These are phyloP conservation scores for Neurospora tetraspora DNA, from an alignment of 495 filamentous ascomycete genomes.

Conservation along the genomic window DNA sequence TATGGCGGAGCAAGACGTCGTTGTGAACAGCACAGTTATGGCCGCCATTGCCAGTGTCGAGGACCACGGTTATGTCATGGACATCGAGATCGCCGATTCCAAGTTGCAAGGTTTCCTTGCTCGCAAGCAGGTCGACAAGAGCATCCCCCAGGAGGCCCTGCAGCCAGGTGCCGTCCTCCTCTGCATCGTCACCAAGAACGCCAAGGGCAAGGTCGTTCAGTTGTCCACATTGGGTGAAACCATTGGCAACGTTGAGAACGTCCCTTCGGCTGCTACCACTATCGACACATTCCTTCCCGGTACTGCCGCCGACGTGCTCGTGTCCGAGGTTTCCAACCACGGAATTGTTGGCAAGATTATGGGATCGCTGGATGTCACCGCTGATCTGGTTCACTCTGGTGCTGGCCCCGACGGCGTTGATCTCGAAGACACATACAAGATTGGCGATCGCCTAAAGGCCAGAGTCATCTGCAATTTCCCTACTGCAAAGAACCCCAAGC, in stretches of 20 bases:
- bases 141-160: constrained; percentile 52
- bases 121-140: constrained; percentile 67
- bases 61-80: constrained; percentile 92
- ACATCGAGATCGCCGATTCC: constrained; percentile 62
- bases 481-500: constrained; percentile 61
- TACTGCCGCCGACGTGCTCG: constrained; percentile 73
- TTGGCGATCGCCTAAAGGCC: constrained; percentile 74
- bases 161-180: constrained; percentile 65
- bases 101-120: constrained; percentile 74
- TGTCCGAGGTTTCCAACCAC: constrained; percentile 57
- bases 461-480: constrained; percentile 82
- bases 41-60: constrained; percentile 83
- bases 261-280: constrained; percentile 65
- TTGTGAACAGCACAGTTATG: constrained; percentile 66
- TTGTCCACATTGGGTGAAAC: constrained; percentile 66
- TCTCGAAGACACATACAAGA: constrained; percentile 61
- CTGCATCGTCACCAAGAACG: constrained; percentile 65
- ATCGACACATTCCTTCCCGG: constrained; percentile 87
- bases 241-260: constrained; percentile 57
- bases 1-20: constrained; percentile 56
- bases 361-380: constrained; percentile 80
- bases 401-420: constrained; percentile 52
- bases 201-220: constrained; percentile 75
- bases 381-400: constrained; percentile 81
- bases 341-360: constrained; percentile 72